Percentiles rank a stretch among this genome's conserved stretches.
Conservation (phyloP, 1,139 yeast species). For the Geotrichum cucujoidarum region DNA sequence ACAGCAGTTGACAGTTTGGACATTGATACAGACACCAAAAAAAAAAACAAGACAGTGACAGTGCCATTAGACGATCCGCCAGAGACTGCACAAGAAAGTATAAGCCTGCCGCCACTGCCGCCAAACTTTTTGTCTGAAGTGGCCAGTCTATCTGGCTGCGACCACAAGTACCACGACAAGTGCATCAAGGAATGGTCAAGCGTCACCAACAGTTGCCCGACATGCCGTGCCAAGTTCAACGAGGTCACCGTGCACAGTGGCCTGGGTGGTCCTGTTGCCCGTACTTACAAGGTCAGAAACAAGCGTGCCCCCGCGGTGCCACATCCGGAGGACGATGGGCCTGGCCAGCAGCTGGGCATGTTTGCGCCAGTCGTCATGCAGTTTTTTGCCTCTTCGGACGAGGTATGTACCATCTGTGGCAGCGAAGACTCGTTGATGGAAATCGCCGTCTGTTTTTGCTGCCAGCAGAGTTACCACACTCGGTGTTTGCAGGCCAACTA, state of each 20-base stretch:
- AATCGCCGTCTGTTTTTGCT: slow-evolving; percentile 11
- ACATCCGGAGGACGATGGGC: slow-evolving; percentile 16
- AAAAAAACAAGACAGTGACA: slow-evolving; percentile 1
- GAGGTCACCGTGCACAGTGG: slow-evolving; percentile 24
- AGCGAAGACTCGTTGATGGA: slow-evolving; percentile 5
- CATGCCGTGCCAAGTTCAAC: slow-evolving; percentile 43
- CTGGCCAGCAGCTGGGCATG: not conserved
- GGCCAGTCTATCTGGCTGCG: slow-evolving; percentile 34
- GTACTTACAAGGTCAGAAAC: slow-evolving; percentile 17
- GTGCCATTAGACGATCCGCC: not conserved
- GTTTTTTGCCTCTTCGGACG: not conserved
- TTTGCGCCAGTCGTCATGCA: not conserved
- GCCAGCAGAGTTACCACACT: slow-evolving; percentile 10
- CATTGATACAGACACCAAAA: slow-evolving; percentile 3
- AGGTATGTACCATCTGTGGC: slow-evolving; percentile 8
- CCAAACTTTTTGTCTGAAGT: slow-evolving; percentile 21
- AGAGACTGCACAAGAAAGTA: not conserved
- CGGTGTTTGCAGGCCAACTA: slow-evolving; percentile 2
- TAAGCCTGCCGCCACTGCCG: slow-evolving; percentile 5
- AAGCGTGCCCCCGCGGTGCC: slow-evolving; percentile 18
- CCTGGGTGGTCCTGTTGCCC: slow-evolving; percentile 21
- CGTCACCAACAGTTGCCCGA: slow-evolving; percentile 53
- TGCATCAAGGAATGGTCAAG: slow-evolving; percentile 50
- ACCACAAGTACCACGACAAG: slow-evolving; percentile 45
- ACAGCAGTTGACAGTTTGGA: too few species aligned